Conservation (phyloP, 108 stramenopile genomes). For the Chaetoceros tenuissimus region DNA sequence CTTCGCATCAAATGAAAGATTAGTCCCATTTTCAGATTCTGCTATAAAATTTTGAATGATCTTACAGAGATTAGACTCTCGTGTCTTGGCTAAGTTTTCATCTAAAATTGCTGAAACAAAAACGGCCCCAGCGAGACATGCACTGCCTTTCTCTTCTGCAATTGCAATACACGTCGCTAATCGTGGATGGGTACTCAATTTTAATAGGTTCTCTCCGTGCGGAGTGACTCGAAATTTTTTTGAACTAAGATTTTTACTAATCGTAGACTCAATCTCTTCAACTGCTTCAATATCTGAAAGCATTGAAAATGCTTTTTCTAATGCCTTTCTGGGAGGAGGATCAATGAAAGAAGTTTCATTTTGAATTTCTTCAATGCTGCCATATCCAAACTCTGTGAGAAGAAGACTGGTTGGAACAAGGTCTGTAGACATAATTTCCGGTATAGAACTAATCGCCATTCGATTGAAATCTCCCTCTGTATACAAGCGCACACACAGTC, state of each 20-base stretch:
- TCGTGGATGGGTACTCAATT: slow-evolving; percentile 72
- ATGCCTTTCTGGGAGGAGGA: slow-evolving; percentile 41
- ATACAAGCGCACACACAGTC: slow-evolving; percentile 70
- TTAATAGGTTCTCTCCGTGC: slow-evolving; percentile 41
- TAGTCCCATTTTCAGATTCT: too few relatives aligned
- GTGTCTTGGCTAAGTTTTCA: slow-evolving; percentile 11
- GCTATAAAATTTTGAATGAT: too few relatives aligned
- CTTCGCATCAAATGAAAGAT: slow-evolving; percentile 10
- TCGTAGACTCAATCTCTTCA: slow-evolving; percentile 41
- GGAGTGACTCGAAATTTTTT: slow-evolving; percentile 36
- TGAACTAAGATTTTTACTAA: slow-evolving; percentile 30
- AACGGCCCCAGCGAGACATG: slow-evolving; percentile 31
- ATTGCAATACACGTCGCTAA: slow-evolving; percentile 45
- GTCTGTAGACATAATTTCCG: slow-evolving; percentile 68
- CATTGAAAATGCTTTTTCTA: slow-evolving; percentile 44
- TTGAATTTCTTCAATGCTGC: slow-evolving; percentile 47
- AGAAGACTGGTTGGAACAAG: slow-evolving; percentile 60
- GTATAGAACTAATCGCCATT: slow-evolving; percentile 30
- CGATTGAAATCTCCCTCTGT: slow-evolving; percentile 40
- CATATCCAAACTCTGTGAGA: slow-evolving; percentile 69
- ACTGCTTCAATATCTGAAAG: slow-evolving; percentile 40
- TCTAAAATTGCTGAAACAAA: slow-evolving; percentile 33
- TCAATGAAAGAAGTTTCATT: slow-evolving; percentile 67
- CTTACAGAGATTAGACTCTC: slow-evolving; percentile 9
- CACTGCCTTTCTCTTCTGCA: slow-evolving; percentile 11